phyloP scores from a whole-genome alignment of 2,329 filamentous ascomycete species.

The Trichophaea hybrida region DNA sequence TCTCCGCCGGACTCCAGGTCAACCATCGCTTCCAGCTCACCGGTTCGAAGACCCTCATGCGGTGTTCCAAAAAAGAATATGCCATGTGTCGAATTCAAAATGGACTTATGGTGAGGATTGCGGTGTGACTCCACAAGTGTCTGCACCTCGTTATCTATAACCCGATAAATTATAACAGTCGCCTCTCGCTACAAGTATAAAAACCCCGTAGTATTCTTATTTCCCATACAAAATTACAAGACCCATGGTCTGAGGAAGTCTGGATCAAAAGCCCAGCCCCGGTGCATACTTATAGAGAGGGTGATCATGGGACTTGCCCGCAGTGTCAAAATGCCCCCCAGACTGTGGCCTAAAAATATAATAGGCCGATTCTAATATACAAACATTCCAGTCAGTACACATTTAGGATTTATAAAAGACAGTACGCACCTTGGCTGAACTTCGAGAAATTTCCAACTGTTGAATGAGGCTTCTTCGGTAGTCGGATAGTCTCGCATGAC shows the following conservation, averaged over 20 bases:
- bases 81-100: conserved; percentile 1
- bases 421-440: background rate
- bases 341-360: conserved; percentile 8
- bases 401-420: too few species aligned
- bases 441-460: background rate
- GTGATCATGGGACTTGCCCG: conserved; percentile 2
- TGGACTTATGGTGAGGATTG: background rate
- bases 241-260: too few species aligned
- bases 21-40: background rate
- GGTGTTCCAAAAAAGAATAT: conserved; percentile 8
- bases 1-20: background rate
- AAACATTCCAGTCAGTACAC: background rate
- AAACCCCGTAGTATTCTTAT: too few species aligned
- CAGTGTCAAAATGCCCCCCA: conserved; percentile 3
- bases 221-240: too few species aligned
- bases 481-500: background rate
- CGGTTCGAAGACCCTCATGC: background rate
- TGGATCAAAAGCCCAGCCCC: too few species aligned
- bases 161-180: too few species aligned
- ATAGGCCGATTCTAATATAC: background rate
- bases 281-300: too few species aligned
- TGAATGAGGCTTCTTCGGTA: conserved; percentile 4
- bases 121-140: background rate
- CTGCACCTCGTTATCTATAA: background rate
- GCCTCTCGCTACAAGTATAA: too few species aligned